These are phyloP conservation scores for Lentinula sp. DNA, from an alignment of 768 basidiomycete species.

Conservation along the genomic window DNA sequence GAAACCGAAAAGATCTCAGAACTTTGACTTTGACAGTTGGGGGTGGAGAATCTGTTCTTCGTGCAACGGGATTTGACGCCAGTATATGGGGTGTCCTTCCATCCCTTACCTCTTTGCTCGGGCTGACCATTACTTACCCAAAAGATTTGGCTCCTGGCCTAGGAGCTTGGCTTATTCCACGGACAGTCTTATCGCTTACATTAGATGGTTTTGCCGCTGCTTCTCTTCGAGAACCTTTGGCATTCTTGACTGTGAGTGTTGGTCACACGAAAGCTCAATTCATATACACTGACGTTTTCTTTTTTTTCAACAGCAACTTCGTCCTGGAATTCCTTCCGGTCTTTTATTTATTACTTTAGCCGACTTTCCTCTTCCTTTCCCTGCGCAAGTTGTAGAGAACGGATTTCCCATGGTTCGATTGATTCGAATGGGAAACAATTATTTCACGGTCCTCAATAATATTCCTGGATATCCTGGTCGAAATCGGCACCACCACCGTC, in stretches of 20 bases:
- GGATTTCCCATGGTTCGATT: conserved; percentile 61
- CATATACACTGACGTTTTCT: conserved; percentile 1
- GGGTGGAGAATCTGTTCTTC: conserved; percentile 36
- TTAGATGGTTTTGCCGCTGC: conserved; percentile 30
- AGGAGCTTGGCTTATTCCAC: conserved; percentile 64
- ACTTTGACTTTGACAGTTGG: conserved; percentile 46
- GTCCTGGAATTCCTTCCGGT: conserved; percentile 45
- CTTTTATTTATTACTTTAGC: conserved; percentile 53
- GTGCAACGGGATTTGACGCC: conserved; percentile 59
- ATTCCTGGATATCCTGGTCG: conserved; percentile 3
- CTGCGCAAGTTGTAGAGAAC: conserved; percentile 40
- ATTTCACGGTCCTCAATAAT: conserved; percentile 42
- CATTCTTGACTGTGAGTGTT: conserved; percentile 34
- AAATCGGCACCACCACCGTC: not conserved
- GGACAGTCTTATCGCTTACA: conserved; percentile 40
- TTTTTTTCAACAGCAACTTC: conserved; percentile 43
- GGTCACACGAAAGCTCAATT: not conserved
- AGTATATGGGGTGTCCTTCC: conserved; percentile 69
- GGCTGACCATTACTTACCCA: conserved; percentile 57
- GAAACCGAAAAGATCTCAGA: conserved; percentile 44
- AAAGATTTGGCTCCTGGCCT: conserved; percentile 55
- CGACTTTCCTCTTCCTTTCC: conserved; percentile 35
- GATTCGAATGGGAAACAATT: conserved; percentile 43
- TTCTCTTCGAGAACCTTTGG: conserved; percentile 31
- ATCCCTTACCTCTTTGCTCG: conserved; percentile 42